phyloP scores from a whole-genome alignment of 768 basidiomycete genomes.

The Mycena kentingensis region DNA sequence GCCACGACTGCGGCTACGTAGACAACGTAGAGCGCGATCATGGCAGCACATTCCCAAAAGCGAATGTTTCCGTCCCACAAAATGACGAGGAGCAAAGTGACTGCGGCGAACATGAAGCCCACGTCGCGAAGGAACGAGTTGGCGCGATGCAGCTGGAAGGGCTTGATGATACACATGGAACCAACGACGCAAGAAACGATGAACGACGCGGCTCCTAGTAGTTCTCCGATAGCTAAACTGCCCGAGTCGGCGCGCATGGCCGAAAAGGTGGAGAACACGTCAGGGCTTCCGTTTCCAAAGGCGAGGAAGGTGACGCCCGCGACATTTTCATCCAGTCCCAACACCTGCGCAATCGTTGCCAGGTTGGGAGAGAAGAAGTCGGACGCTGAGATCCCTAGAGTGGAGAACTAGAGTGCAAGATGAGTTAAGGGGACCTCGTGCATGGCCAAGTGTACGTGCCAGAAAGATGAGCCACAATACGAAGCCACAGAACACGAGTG shows the following conservation, averaged over 20 bases:
- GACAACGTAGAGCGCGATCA: conserved; percentile 71
- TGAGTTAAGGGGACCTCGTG: no score
- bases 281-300: conserved; percentile 96
- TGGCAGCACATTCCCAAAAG: conserved; percentile 68
- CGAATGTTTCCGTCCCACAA: conserved; percentile 75
- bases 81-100: conserved; percentile 72
- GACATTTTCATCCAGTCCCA: conserved; percentile 89
- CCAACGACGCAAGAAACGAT: conserved; percentile 96
- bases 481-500: conserved; percentile 62
- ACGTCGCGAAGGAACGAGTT: conserved; percentile 88
- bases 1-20: conserved; percentile 80
- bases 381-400: conserved; percentile 90
- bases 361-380: conserved; percentile 99
- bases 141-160: conserved; percentile 78
- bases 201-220: conserved; percentile 93
- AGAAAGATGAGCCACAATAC: conserved; percentile 85
- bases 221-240: conserved; percentile 89
- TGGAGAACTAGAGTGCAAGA: no score
- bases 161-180: conserved; percentile 96
- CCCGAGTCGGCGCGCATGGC: conserved; percentile 87
- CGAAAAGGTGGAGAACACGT: conserved; percentile 94
- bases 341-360: conserved; percentile 79
- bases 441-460: no score
- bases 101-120: conserved; percentile 88
- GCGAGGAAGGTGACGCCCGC: conserved; percentile 97